These are phyloP conservation scores for Amphibolis antarctica DNA, from an alignment of 106 monocot genomes.

Conservation along the genomic window DNA sequence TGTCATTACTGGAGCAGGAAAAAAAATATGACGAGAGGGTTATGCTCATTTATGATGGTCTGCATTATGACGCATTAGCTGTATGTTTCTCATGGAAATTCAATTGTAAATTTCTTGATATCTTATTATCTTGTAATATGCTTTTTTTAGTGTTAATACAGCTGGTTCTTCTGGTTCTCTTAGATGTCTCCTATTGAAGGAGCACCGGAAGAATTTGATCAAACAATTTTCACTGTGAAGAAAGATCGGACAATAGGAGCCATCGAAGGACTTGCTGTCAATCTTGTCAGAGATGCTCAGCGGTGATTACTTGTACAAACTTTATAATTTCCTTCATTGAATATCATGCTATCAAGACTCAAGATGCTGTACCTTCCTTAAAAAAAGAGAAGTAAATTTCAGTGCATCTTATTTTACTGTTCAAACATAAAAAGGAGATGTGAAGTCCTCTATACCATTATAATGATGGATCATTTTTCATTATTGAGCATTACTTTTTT, in stretches of 20 bases:
- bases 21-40: constrained; percentile 71
- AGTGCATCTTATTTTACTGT: no score
- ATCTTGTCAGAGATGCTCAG: constrained; percentile 68
- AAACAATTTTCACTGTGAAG: constrained; percentile 70
- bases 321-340: not conserved
- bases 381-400: no score
- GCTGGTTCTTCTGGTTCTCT: constrained; percentile 3
- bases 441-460: no score
- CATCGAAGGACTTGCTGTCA: constrained; percentile 57
- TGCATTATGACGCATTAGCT: constrained; percentile 97
- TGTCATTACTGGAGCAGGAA: constrained; percentile 32
- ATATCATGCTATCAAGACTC: no score
- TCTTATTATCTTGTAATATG: not conserved
- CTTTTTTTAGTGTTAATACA: not conserved
- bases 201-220: constrained; percentile 95
- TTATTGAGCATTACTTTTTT: no score
- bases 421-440: no score
- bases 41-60: constrained; percentile 96
- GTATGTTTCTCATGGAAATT: constrained; percentile 32
- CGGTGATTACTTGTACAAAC: constrained; percentile 27
- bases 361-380: no score
- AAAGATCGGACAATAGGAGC: constrained; percentile 53
- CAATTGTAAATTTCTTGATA: not conserved
- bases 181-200: constrained; percentile 84
- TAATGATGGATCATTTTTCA: no score